Conservation (phyloP, 768 basidiomycete genomes). For the Agaricus sinodeliciosus region DNA sequence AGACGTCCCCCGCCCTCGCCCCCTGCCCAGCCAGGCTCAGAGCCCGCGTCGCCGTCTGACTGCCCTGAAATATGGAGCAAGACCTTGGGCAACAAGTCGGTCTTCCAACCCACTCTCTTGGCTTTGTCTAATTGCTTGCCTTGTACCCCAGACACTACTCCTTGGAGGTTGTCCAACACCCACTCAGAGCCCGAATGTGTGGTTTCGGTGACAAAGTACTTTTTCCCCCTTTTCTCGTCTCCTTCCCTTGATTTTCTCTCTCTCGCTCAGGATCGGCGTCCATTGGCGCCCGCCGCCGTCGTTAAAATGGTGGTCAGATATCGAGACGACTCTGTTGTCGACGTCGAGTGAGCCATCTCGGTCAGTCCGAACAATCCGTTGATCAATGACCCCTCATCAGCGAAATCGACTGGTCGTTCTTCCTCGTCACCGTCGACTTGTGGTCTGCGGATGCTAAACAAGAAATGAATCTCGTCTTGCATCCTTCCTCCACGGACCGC, state of each 20-base stretch:
- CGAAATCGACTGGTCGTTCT: constrained; percentile 81
- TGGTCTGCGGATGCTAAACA: constrained; percentile 80
- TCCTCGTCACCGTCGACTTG: constrained; percentile 87
- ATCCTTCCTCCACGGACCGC: constrained; percentile 75
- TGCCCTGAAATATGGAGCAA: constrained; percentile 62
- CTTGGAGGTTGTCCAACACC: constrained; percentile 82
- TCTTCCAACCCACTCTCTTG: constrained; percentile 11
- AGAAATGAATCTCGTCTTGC: constrained; percentile 86
- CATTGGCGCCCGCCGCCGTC: constrained; percentile 85
- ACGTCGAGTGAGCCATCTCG: constrained; percentile 60
- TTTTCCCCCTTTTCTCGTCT: background rate
- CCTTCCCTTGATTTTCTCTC: constrained; percentile 10
- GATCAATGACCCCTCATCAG: constrained; percentile 31
- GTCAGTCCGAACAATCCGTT: constrained; percentile 11
- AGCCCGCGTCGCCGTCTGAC: constrained; percentile 26
- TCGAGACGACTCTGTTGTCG: constrained; percentile 60
- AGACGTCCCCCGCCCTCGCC: constrained; percentile 23
- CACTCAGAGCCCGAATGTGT: constrained; percentile 88
- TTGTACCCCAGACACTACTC: constrained; percentile 62
- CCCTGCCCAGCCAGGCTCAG: constrained; percentile 17
- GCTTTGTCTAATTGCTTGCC: constrained; percentile 12
- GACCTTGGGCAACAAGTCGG: constrained; percentile 60
- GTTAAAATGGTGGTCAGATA: constrained; percentile 74
- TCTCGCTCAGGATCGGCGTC: constrained; percentile 72
- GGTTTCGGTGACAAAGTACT: constrained; percentile 93